Percentiles rank a stretch among this genome's conserved stretches.
These are phyloP conservation scores for Monosporascus ibericus DNA, from an alignment of 2,329 filamentous ascomycete genomes.

Conservation along the genomic window DNA sequence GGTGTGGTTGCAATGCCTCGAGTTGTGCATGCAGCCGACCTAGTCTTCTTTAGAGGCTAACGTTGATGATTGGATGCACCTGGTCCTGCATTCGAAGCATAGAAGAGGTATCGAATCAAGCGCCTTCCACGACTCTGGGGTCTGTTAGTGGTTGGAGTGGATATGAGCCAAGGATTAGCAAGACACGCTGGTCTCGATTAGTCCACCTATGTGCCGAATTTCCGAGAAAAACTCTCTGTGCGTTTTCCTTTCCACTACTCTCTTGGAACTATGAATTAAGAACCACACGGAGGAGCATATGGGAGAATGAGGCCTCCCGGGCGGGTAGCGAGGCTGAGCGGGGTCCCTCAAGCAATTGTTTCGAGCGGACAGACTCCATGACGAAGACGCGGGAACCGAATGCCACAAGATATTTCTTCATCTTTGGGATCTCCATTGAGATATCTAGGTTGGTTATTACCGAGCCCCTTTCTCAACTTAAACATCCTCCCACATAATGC, in stretches of 20 bases:
- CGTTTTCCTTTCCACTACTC: too few species aligned
- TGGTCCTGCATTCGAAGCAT: too few species aligned
- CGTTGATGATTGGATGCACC: too few species aligned
- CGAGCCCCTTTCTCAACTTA: too few species aligned
- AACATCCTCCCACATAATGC: too few species aligned
- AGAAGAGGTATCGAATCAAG: neutral
- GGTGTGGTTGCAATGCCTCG: too few species aligned
- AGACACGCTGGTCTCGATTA: neutral
- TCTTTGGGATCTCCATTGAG: too few species aligned
- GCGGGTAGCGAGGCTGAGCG: neutral
- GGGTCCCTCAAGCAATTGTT: too few species aligned
- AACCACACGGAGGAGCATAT: neutral
- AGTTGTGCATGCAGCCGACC: neutral
- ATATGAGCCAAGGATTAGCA: neutral
- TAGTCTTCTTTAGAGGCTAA: neutral
- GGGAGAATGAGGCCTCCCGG: neutral
- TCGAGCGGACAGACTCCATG: too few species aligned
- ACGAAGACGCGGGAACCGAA: too few species aligned
- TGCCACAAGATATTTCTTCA: too few species aligned
- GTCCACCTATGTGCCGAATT: slow-evolving; percentile 1
- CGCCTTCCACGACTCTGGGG: neutral
- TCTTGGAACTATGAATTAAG: neutral
- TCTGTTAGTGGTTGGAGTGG: neutral
- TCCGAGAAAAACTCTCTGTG: neutral
- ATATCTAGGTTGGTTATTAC: too few species aligned